Percentiles rank a stretch among this genome's conserved stretches.
These are phyloP conservation scores for Lophium mytilinum DNA, from an alignment of 495 filamentous ascomycete species.

Conservation along the genomic window DNA sequence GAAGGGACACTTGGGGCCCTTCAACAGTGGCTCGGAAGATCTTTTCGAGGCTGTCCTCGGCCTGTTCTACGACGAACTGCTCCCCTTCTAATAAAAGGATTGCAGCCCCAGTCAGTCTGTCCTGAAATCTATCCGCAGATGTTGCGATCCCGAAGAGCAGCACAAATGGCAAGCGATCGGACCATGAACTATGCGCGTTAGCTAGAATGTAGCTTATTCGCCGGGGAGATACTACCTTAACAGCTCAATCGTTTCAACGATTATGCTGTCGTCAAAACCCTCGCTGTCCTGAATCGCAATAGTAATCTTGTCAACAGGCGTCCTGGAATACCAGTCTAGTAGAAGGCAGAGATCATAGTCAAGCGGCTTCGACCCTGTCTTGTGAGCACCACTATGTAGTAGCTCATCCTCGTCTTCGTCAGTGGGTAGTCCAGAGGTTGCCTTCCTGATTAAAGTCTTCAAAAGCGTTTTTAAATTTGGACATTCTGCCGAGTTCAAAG, in stretches of 20 bases:
- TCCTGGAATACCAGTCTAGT: slow-evolving; percentile 51
- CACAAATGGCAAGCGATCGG: slow-evolving; percentile 81
- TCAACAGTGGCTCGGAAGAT: slow-evolving; percentile 66
- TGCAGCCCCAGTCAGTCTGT: slow-evolving; percentile 67
- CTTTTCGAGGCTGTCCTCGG: slow-evolving; percentile 65
- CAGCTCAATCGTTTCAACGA: slow-evolving; percentile 70
- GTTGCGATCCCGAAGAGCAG: slow-evolving; percentile 85
- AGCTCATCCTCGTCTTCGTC: slow-evolving; percentile 38
- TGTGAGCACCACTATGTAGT: slow-evolving; percentile 2
- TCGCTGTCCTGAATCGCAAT: slow-evolving; percentile 86
- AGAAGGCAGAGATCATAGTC: slow-evolving; percentile 88
- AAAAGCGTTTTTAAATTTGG: slow-evolving; percentile 74
- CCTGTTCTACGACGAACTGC: slow-evolving; percentile 76
- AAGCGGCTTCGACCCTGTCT: slow-evolving; percentile 61
- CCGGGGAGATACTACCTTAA: slow-evolving; percentile 52
- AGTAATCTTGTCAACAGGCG: slow-evolving; percentile 53
- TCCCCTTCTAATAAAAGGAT: slow-evolving; percentile 63
- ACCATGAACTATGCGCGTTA: slow-evolving; percentile 58
- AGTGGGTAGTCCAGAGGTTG: slow-evolving; percentile 45
- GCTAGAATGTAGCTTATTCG: not conserved
- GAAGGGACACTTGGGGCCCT: slow-evolving; percentile 44
- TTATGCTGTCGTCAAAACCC: slow-evolving; percentile 72
- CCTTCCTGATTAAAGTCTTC: slow-evolving; percentile 74
- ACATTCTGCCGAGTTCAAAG: slow-evolving; percentile 67
- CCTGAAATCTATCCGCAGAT: slow-evolving; percentile 80